A percentile compares a stretch with the other conserved stretches of the same genome.
Conservation (phyloP, 495 filamentous ascomycete genomes). For the Aspergillus asperescens region DNA sequence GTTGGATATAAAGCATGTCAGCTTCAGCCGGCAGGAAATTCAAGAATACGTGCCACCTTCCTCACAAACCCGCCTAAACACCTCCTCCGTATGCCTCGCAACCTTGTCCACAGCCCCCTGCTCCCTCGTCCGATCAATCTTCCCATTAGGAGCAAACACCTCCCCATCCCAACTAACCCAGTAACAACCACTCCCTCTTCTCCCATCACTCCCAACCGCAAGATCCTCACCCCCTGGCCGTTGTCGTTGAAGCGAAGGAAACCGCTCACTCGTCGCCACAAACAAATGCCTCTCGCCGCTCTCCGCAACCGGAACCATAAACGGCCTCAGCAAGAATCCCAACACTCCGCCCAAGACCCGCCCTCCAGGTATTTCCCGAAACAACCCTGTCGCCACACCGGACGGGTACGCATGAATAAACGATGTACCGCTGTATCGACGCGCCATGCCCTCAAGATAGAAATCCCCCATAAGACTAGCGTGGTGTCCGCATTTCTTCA, state of each 20-base stretch:
- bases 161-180: conserved; percentile 17
- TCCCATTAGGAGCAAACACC: conserved; percentile 11
- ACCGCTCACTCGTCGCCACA: conserved; percentile 37
- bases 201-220: conserved; percentile 11
- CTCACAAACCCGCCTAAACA: conserved; percentile 15
- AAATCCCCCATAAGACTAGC: conserved; percentile 18
- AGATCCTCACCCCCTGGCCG: neutral
- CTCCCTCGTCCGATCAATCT: conserved; percentile 1
- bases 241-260: conserved; percentile 18
- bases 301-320: conserved; percentile 31
- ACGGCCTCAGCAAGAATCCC: conserved; percentile 18
- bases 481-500: conserved; percentile 42
- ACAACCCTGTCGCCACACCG: conserved; percentile 42
- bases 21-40: no score
- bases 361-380: conserved; percentile 19
- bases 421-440: conserved; percentile 39
- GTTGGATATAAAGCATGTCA: no score
- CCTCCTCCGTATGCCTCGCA: conserved; percentile 16
- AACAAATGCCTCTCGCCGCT: conserved; percentile 44
- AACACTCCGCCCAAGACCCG: conserved; percentile 11
- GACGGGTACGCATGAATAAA: conserved; percentile 59
- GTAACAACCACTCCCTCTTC: conserved; percentile 16
- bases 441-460: conserved; percentile 11
- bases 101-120: conserved; percentile 18
- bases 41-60: conserved; percentile 9